Evolutionary conservation across 495 filamentous ascomycete genomes (phyloP).

Genomic region (Lichenothelia convexa): DNA sequence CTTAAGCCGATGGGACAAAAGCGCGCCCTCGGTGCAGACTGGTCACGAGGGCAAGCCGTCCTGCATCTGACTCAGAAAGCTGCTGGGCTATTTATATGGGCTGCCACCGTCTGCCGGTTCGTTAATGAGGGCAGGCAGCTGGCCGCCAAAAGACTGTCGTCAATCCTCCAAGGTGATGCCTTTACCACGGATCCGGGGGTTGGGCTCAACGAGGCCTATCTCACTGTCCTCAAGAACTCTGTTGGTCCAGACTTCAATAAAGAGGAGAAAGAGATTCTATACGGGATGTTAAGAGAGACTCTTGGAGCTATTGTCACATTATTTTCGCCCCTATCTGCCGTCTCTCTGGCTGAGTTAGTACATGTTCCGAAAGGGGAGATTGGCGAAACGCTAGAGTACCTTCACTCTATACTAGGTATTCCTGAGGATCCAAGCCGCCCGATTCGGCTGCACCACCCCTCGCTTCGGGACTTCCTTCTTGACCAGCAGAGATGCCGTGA

Average conservation of each 20-base stretch:
- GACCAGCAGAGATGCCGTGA: conserved; percentile 14
- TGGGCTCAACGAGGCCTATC: conserved; percentile 2
- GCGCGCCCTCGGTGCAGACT: not conserved
- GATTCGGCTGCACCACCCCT: conserved; percentile 28
- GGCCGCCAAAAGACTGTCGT: conserved; percentile 4
- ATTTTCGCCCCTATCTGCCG: conserved; percentile 15
- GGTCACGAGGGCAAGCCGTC: not conserved
- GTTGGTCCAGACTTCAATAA: conserved; percentile 7
- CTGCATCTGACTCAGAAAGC: conserved; percentile 1
- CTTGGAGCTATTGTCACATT: conserved; percentile 18
- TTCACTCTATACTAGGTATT: conserved; percentile 23
- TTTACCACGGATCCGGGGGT: too few relatives aligned
- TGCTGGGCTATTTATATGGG: conserved; percentile 7
- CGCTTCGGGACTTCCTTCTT: conserved; percentile 34
- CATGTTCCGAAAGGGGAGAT: conserved; percentile 2
- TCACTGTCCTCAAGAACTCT: conserved; percentile 2
- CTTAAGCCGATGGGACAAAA: conserved; percentile 2
- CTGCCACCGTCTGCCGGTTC: conserved; percentile 4
- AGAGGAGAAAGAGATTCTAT: conserved; percentile 3
- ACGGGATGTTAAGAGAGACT: conserved; percentile 9
- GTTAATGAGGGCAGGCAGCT: conserved; percentile 1
- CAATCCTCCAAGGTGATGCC: conserved; percentile 3
- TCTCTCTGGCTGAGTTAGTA: conserved; percentile 10
- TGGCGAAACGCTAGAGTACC: conserved; percentile 6
- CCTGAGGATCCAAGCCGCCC: conserved; percentile 12